Evolutionary conservation across 768 basidiomycete genomes (phyloP), one percentile per base, ranked within the genome.

Genomic region (Inosperma sp.): DNA sequence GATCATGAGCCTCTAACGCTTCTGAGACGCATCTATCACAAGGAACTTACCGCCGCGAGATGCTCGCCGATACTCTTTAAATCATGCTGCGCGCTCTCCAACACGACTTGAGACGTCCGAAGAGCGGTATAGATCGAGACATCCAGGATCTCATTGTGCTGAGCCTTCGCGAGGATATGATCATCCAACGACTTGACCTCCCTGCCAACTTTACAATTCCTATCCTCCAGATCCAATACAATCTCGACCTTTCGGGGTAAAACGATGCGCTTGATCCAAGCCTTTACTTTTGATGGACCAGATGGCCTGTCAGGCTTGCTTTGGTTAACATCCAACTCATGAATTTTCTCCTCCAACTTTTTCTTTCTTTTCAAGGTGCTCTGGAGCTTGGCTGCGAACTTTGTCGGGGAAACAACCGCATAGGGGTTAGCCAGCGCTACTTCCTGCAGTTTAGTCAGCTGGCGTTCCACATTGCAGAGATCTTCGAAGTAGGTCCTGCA

Each of bases 231-330:
- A 12, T 75, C 75, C 19, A 69, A 60, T 17, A 69, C 68, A 19
- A 78, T 62, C 50, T 74, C 68, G 9, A 74, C 54, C 43, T 61
- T 72, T 12, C 62, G 48, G 2, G 67, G 56, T n/a, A 67, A 56
- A 23, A 84, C 70, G 54, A 83, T 83, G 55, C 77, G 79, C 66
- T 75, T 81, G 59, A 82, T 65, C 85, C 85, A 86, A 4, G 77
- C 72, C 56, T 79, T 83, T 37, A 86, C 61, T 55, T 73, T 79
- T 39, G 76, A 72, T 4, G 77, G 67, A 12, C 75, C 72, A 13
- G 68, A 66, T 26, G 59, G 67, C 39, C 68, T 60, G 31, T 59
- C 59, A 12, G 48, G 34, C 37, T 64, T 61, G 19, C 47, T 55
- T 29, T 23, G 40, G 17, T 63, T 64, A 19, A 42, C 29, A 34